Evolutionary conservation across 140 eudicot species (phyloP).

Genomic region (Anethum foeniculum): DNA sequence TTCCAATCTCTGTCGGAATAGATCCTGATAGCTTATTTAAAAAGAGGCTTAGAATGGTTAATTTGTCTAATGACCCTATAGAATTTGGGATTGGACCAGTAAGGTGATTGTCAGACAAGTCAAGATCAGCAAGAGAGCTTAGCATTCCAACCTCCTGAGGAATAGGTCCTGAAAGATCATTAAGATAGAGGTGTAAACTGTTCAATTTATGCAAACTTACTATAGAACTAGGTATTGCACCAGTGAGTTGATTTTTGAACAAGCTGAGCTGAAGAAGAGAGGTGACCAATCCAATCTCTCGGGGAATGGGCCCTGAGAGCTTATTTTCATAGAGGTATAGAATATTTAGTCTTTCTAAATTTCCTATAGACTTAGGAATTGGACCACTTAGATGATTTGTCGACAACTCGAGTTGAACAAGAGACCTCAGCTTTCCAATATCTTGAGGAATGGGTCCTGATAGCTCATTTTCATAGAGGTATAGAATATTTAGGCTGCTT

Average conservation of each 20-base stretch:
- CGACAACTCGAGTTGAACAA: neutral
- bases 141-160: neutral
- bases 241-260: slow-evolving; percentile 10
- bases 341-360: neutral
- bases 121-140: neutral
- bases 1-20: slow-evolving; percentile 4
- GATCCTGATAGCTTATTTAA: neutral
- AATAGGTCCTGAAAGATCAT: neutral
- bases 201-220: neutral
- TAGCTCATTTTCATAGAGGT: neutral
- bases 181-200: neutral
- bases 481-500: neutral
- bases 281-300: slow-evolving; percentile 5
- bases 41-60: neutral
- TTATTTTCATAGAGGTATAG: slow-evolving; percentile 1
- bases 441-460: neutral
- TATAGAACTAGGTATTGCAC: slow-evolving; percentile 17
- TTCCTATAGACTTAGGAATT: slow-evolving; percentile 11
- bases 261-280: neutral
- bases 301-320: slow-evolving; percentile 11
- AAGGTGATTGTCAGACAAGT: neutral
- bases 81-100: neutral
- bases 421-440: neutral
- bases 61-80: neutral
- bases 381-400: slow-evolving; percentile 3